Conservation (phyloP, 768 basidiomycete species). For the Lactarius quietus region DNA sequence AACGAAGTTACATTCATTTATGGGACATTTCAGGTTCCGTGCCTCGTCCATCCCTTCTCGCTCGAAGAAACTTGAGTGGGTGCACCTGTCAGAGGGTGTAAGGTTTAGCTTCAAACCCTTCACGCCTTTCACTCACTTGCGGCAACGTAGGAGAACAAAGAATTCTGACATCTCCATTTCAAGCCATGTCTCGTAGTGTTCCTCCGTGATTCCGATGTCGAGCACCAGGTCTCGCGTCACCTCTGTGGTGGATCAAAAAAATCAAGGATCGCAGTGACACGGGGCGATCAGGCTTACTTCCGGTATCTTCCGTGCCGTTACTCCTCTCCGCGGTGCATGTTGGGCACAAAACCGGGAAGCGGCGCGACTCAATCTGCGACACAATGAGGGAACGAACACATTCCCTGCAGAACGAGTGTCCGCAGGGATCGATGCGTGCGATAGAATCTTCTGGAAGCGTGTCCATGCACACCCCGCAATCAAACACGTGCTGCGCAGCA, state of each 20-base stretch:
- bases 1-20: conserved; percentile 29
- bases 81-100: conserved; percentile 19
- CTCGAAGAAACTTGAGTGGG: conserved; percentile 29
- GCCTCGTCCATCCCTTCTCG: conserved; percentile 29
- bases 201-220: conserved; percentile 43
- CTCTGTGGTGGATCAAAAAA: not conserved
- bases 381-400: conserved; percentile 46
- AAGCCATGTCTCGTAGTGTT: conserved; percentile 40
- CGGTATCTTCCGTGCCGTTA: conserved; percentile 27
- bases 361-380: conserved; percentile 48
- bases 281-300: conserved; percentile 31
- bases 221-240: conserved; percentile 34
- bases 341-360: conserved; percentile 61
- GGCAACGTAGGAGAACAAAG: conserved; percentile 48
- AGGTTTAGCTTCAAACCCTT: not conserved
- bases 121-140: conserved; percentile 37
- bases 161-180: conserved; percentile 48
- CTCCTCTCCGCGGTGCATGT: conserved; percentile 41
- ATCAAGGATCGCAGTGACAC: not conserved
- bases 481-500: conserved; percentile 33
- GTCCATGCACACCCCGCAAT: conserved; percentile 58
- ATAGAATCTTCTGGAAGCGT: conserved; percentile 41
- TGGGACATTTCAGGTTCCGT: conserved; percentile 30
- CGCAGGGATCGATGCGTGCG: conserved; percentile 43
- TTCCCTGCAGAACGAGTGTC: conserved; percentile 50